phyloP scores from a whole-genome alignment of 805 yeast species.

The Metschnikowia cerradonensis region DNA sequence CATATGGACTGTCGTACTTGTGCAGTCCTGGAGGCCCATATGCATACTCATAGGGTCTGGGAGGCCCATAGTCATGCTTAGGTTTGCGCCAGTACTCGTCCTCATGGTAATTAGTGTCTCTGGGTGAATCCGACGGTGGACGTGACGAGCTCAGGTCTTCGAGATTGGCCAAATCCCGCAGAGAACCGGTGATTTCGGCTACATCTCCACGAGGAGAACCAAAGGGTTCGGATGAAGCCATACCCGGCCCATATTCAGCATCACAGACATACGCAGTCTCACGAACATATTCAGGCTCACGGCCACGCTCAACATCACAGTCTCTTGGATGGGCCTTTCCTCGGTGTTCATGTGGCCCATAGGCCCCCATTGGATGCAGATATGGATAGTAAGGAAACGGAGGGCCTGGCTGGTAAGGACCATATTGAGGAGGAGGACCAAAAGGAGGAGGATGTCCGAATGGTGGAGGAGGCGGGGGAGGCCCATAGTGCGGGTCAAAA shows the following conservation, averaged over 20 bases:
- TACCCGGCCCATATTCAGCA: neutral
- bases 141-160: neutral
- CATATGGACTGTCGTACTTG: neutral
- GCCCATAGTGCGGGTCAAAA: slow-evolving; percentile 2
- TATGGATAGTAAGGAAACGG: slow-evolving; percentile 4
- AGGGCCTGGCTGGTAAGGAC: slow-evolving; percentile 2
- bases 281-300: too few relatives aligned
- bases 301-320: neutral
- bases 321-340: neutral
- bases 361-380: neutral
- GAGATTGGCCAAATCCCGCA: neutral
- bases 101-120: neutral
- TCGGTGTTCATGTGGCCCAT: neutral
- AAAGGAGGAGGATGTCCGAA: slow-evolving; percentile 8
- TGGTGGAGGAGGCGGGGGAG: slow-evolving; percentile 14
- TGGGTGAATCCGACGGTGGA: neutral
- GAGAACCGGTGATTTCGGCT: neutral
- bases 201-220: neutral
- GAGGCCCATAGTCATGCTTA: neutral
- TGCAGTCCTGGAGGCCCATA: neutral
- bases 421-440: slow-evolving; percentile 2
- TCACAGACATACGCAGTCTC: neutral
- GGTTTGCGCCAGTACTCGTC: slow-evolving; percentile 1
- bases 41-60: neutral
- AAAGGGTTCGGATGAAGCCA: neutral